Percentiles rank a stretch among this genome's conserved stretches.
These are phyloP conservation scores for Neurospora cerealis DNA, from an alignment of 495 filamentous ascomycete species.

Conservation along the genomic window DNA sequence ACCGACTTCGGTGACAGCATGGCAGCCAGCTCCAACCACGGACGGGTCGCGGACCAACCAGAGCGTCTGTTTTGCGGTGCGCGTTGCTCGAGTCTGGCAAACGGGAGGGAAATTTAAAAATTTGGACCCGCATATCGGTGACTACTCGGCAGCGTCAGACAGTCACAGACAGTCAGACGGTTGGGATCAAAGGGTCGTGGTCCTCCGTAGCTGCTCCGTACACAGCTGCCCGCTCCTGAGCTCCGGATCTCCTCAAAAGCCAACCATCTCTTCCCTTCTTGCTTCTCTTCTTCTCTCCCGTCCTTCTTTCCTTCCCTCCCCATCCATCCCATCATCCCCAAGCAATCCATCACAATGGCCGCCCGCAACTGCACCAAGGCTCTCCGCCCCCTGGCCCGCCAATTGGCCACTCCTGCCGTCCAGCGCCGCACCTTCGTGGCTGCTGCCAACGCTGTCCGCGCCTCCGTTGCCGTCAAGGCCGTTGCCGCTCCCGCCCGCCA, in stretches of 20 bases:
- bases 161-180: constrained; percentile 11
- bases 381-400: constrained; percentile 67
- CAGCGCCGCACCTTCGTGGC: constrained; percentile 63
- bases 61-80: background rate
- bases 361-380: constrained; percentile 74
- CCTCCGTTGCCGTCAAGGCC: constrained; percentile 43
- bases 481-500: constrained; percentile 42
- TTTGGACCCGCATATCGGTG: constrained; percentile 16
- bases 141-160: constrained; percentile 1
- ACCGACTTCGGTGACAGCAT: background rate
- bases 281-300: background rate
- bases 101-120: constrained; percentile 16
- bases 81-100: constrained; percentile 4
- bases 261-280: background rate
- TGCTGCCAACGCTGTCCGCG: constrained; percentile 49
- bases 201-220: background rate
- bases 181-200: constrained; percentile 5
- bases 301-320: constrained; percentile 13
- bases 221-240: background rate
- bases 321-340: constrained; percentile 20
- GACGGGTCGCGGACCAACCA: background rate
- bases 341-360: constrained; percentile 58
- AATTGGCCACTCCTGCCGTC: constrained; percentile 53
- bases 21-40: background rate
- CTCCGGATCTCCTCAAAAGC: constrained; percentile 11